phyloP scores from a whole-genome alignment of 2,329 filamentous ascomycete species.

The Venturia pyrina region DNA sequence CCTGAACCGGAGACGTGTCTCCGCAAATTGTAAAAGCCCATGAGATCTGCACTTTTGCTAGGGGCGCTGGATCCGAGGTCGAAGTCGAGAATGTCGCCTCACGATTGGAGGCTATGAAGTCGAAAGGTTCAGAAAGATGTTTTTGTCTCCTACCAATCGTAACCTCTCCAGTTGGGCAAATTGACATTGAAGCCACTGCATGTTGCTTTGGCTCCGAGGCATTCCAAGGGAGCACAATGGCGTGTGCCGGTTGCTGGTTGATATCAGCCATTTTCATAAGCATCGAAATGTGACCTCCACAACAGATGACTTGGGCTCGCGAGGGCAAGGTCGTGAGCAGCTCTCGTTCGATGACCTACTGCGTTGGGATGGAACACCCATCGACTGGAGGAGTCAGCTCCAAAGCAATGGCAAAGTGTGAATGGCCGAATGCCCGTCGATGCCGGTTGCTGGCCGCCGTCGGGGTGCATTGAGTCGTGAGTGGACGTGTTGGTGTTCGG shows the following conservation, averaged over 20 bases:
- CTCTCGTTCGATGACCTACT: no score
- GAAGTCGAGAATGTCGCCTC: background rate
- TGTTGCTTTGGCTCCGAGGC: slow-evolving; percentile 9
- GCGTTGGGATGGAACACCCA: no score
- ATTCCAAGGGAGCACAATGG: background rate
- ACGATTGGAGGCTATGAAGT: slow-evolving; percentile 13
- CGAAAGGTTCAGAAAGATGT: slow-evolving; percentile 9
- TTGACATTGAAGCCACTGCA: slow-evolving; percentile 14
- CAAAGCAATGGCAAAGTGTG: background rate
- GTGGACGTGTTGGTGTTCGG: background rate
- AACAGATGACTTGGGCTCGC: slow-evolving; percentile 9
- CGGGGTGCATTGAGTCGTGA: background rate
- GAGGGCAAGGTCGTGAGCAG: slow-evolving; percentile 3
- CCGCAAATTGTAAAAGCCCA: background rate
- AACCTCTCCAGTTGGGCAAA: slow-evolving; percentile 12
- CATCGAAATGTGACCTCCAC: background rate
- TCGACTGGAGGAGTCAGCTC: background rate
- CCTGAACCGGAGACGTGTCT: slow-evolving; percentile 9
- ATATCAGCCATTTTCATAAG: background rate
- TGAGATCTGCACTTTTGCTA: background rate
- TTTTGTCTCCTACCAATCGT: slow-evolving; percentile 6
- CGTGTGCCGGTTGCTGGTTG: background rate
- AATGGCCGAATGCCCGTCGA: background rate
- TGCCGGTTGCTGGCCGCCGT: background rate
- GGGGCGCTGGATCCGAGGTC: background rate